A percentile compares a stretch with the other conserved stretches of the same genome.
Conservation (phyloP, 352 stramenopile species). For the Elongisporangium undulatum region DNA sequence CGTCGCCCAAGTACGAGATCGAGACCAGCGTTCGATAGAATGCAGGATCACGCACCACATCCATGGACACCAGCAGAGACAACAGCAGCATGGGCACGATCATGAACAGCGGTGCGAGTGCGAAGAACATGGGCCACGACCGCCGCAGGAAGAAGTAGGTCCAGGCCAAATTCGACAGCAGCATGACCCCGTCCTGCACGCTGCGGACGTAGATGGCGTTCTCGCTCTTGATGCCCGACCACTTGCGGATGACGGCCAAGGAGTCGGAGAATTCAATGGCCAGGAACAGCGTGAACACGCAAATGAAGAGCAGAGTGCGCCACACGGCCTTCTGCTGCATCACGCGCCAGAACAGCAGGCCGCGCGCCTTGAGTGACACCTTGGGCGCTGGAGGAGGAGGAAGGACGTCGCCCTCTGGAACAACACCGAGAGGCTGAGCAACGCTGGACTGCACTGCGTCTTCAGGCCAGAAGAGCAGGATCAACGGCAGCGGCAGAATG, state of each 20-base stretch:
- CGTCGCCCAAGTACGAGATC: constrained; percentile 13
- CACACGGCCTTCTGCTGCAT: constrained; percentile 55
- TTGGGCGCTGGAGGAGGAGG: too few species aligned
- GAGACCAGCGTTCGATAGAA: constrained; percentile 27
- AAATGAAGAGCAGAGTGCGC: constrained; percentile 34
- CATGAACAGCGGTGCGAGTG: constrained; percentile 13
- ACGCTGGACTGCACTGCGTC: too few species aligned
- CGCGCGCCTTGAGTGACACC: constrained; percentile 29
- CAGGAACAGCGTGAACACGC: constrained; percentile 38
- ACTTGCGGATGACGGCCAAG: constrained; percentile 15
- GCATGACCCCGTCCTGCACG: constrained; percentile 14
- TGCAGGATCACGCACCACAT: constrained; percentile 18
- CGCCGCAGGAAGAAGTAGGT: constrained; percentile 37
- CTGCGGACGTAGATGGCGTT: constrained; percentile 15
- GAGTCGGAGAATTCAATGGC: constrained; percentile 26
- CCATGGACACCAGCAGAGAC: constrained; percentile 17
- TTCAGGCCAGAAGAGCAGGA: constrained; percentile 24
- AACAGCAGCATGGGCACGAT: constrained; percentile 25
- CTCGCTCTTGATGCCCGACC: constrained; percentile 14
- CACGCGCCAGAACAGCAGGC: constrained; percentile 41
- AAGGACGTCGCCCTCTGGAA: too few species aligned
- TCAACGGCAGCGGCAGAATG: constrained; percentile 21
- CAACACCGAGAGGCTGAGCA: too few species aligned
- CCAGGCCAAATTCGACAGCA: constrained; percentile 27
- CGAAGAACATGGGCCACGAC: constrained; percentile 32